Evolutionary conservation across 1,139 yeast genomes (phyloP).

Genomic region (Debaryomyces subglobosus): DNA sequence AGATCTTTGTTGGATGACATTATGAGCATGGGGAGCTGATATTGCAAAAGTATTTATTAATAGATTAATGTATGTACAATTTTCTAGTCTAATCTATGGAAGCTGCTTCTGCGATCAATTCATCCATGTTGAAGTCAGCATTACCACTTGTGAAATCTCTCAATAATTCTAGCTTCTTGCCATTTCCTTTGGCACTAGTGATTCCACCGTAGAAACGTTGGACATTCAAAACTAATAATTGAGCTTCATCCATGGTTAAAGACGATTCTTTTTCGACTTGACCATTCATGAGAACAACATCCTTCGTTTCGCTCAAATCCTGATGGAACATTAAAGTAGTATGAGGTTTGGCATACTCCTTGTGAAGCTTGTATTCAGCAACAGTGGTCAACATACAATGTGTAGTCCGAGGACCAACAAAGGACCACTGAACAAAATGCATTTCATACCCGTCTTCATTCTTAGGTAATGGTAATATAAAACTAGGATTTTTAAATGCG

Average conservation of each 20-base stretch:
- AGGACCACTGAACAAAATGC: constrained; percentile 93
- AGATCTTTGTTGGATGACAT: constrained; percentile 18
- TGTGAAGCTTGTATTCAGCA: constrained; percentile 89
- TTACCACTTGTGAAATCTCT: constrained; percentile 72
- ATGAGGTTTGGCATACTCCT: constrained; percentile 93
- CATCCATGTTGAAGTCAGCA: constrained; percentile 62
- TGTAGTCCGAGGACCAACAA: constrained; percentile 80
- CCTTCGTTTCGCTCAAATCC: constrained; percentile 66
- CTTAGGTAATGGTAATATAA: constrained; percentile 71
- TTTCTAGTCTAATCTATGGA: constrained; percentile 3
- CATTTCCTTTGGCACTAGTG: constrained; percentile 43
- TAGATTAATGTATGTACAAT: constrained; percentile 5
- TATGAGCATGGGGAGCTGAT: constrained; percentile 16
- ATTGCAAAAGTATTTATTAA: constrained; percentile 2
- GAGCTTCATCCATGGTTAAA: constrained; percentile 72
- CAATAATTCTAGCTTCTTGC: constrained; percentile 59
- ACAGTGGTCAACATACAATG: constrained; percentile 92
- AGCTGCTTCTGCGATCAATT: constrained; percentile 70
- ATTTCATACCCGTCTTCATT: constrained; percentile 67
- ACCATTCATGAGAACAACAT: constrained; percentile 84
- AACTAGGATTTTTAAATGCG: constrained; percentile 76
- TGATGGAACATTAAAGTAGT: constrained; percentile 88
- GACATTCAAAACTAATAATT: constrained; percentile 71
- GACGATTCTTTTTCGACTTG: constrained; percentile 72
- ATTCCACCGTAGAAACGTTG: constrained; percentile 88